Evolutionary conservation across 768 basidiomycete genomes (phyloP).

Genomic region (Russula olivacea): DNA sequence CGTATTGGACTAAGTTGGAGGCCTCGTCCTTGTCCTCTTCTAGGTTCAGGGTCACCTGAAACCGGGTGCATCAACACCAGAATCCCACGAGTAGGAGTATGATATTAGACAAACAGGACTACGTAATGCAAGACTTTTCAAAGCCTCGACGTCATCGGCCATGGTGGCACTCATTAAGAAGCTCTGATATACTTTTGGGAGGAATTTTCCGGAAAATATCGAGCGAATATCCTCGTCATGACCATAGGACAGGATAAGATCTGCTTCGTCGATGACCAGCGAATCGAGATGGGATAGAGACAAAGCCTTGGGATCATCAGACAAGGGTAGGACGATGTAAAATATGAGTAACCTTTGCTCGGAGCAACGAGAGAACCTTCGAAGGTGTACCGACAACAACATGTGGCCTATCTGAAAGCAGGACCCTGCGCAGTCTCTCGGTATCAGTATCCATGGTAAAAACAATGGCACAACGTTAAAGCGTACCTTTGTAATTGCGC

Average conservation of each 20-base stretch:
- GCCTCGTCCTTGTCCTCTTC: constrained; percentile 85
- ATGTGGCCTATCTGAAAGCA: constrained; percentile 68
- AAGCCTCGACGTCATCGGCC: constrained; percentile 88
- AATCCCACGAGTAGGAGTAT: background rate
- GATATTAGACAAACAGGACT: constrained; percentile 63
- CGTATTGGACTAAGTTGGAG: constrained; percentile 78
- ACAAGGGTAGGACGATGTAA: background rate
- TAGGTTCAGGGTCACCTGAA: constrained; percentile 77
- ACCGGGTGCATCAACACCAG: background rate
- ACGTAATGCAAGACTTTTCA: constrained; percentile 83
- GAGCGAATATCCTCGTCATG: constrained; percentile 85
- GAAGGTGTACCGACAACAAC: constrained; percentile 77
- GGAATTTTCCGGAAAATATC: constrained; percentile 59
- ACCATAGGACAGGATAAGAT: constrained; percentile 93
- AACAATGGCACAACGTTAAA: background rate
- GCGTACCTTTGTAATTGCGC: constrained; percentile 68
- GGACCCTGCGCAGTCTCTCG: constrained; percentile 32
- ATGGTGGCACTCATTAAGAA: constrained; percentile 98
- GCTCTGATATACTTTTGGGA: constrained; percentile 81
- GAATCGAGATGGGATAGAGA: constrained; percentile 64
- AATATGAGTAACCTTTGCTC: constrained; percentile 49
- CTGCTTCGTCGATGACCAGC: constrained; percentile 95
- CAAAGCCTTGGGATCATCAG: constrained; percentile 45
- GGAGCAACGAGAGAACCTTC: constrained; percentile 58
- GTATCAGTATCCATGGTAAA: background rate